Evolutionary conservation across 805 yeast species (phyloP).

Genomic region (Huiozyma sinensis): DNA sequence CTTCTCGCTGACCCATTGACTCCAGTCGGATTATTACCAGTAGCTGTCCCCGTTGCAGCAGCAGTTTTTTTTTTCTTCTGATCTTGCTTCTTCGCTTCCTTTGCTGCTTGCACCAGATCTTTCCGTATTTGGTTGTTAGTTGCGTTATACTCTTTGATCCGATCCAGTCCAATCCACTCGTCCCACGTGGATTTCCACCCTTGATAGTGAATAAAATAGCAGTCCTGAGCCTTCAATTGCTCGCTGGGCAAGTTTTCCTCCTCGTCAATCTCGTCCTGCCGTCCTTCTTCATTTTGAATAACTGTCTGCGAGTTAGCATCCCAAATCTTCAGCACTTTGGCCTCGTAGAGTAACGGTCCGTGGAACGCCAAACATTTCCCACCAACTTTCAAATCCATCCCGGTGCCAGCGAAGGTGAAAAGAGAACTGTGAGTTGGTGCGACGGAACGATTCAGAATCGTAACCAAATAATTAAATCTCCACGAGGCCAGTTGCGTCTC

Average conservation of each 20-base stretch:
- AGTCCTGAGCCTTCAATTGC: constrained; percentile 27
- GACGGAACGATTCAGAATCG: too few species aligned
- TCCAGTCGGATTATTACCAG: background rate
- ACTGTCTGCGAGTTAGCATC: background rate
- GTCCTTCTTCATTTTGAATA: background rate
- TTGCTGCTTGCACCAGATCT: constrained; percentile 42
- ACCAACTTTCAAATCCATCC: constrained; percentile 8
- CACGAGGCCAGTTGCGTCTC: too few species aligned
- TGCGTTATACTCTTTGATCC: constrained; percentile 58
- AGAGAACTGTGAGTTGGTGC: too few species aligned
- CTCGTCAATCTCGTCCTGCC: constrained; percentile 11
- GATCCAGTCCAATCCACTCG: constrained; percentile 74
- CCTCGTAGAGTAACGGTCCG: constrained; percentile 85
- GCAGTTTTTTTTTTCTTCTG: constrained; percentile 3
- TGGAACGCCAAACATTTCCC: constrained; percentile 67
- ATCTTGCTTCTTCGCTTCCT: constrained; percentile 26
- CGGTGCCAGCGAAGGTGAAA: too few species aligned
- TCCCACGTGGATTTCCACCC: constrained; percentile 98
- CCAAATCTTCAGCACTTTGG: constrained; percentile 59
- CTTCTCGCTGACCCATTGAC: background rate
- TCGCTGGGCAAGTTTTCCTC: background rate
- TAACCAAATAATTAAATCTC: too few species aligned
- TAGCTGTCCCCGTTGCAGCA: background rate
- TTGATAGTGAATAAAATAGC: constrained; percentile 74
- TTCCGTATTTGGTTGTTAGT: constrained; percentile 59